Base-by-base conservation (phyloP, 2,329 filamentous ascomycete genomes). In the Penicillium olsonii region DNA sequence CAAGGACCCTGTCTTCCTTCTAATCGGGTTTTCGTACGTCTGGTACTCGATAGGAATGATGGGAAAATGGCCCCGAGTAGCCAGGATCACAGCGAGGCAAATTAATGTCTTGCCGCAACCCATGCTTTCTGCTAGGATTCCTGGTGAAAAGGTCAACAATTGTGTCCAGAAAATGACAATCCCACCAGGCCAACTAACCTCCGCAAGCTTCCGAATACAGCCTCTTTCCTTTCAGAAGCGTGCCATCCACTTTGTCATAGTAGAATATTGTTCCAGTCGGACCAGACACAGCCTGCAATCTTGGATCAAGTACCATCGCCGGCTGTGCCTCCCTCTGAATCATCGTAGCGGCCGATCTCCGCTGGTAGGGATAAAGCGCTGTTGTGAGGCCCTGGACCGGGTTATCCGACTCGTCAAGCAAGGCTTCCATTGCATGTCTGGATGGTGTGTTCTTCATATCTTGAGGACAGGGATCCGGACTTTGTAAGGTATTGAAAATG, bases 31-130 rank as follows among this genome's bases (percentile, higher is more conserved):
- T 2, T 29, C 74, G 48, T 34, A 71, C 58, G 42, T 76, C 58
- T 79, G 73, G 62, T 87, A 82, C 45, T 85, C 67, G 3, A 84
- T 78, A 2, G 92, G 87, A 3, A 87, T 80, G 15, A 77, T 72
- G 5, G 89, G 82, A 10, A 84, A 80, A 53, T 92, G 81, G 26
- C 84, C 77, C 59, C 82, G 84, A 0, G 90, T 95, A 2, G 90
- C 85, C 20, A 95, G 75, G 33, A 96, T 84, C 2, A 90, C 73
- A 6, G 87, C 79, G 15, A 97, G 73, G 55, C 88, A 92, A 10
- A 96, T 95, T 20, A 96, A 72, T 0, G 92, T 96, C 73, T 96
- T 97, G 0, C 92, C 92, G 39, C 76, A 73, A 24, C 79, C 79
- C 75, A 78, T 78, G 14, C 73, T 75, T 47, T 76, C 74, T 9